These are phyloP conservation scores for Spizellomyces sp. DNA, from an alignment of 192 early-diverging fungal genomes.

Conservation along the genomic window DNA sequence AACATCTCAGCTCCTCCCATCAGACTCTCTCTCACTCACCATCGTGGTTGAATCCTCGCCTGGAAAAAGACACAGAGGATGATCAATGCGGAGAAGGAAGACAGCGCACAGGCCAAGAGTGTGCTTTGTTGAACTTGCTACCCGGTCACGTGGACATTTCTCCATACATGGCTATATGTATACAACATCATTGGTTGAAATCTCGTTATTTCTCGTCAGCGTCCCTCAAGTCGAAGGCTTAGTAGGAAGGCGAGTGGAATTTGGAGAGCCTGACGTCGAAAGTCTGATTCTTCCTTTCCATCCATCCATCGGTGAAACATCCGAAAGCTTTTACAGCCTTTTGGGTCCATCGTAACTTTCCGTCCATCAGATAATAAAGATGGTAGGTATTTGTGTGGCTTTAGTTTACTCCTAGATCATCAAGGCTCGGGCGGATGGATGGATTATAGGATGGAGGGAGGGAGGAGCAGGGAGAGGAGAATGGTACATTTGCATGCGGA, in stretches of 20 bases:
- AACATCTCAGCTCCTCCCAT: neutral
- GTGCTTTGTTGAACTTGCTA: neutral
- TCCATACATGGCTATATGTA: too few species aligned
- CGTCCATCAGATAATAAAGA: neutral
- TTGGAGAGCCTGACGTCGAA: neutral
- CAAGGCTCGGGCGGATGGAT: conserved; percentile 29
- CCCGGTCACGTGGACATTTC: neutral
- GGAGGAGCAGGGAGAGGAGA: neutral
- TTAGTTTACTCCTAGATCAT: neutral
- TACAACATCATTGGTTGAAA: too few species aligned
- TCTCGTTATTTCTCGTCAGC: neutral
- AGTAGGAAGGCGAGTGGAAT: neutral
- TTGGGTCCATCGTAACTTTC: conserved; percentile 2
- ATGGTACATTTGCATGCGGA: too few species aligned
- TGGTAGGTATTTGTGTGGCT: neutral
- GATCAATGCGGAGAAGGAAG: neutral
- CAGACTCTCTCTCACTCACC: neutral
- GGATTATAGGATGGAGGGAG: conserved; percentile 9
- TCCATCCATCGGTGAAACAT: neutral
- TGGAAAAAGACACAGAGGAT: neutral
- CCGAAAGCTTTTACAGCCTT: neutral
- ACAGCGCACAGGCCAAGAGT: neutral
- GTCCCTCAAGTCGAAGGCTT: neutral
- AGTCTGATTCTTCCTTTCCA: neutral
- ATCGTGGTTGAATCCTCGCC: neutral